Base-by-base conservation (phyloP, 2,329 filamentous ascomycete genomes). In the Fusarium camptoceras region DNA sequence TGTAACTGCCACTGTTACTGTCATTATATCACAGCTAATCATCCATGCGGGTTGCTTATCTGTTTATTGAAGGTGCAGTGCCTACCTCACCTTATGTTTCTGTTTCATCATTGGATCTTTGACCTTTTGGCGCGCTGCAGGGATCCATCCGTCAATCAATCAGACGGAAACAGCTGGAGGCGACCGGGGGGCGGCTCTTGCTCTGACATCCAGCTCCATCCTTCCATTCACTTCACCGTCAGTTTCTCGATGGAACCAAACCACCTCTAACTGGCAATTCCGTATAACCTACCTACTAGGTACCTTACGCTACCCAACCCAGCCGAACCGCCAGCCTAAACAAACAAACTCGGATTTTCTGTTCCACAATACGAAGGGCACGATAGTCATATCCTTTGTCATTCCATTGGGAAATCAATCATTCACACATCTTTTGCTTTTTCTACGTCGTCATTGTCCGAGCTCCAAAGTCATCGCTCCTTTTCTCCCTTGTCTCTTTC, bases 181-280 rank as follows among this genome's bases (percentile, higher is more conserved):
- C 53, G 42, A 68, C 54, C 10, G 34, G 53, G 53, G 59, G 57
- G 67, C 49, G 50, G 49, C 49, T 42, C 34, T 53, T 53, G 50
- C 64, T 71, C 51, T 53, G 58, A 43, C 56, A 39, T 68, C 47
- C 34, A 62, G 46, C 39, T 61, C 43, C 43, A 56, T 64, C 27
- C 48, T 57, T 53, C 64, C 27, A 43, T 58, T 53, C 59, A 63
- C 68, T 65, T 71, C 68, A 72, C 69, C 68, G 68, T 70, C 65
- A 71, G 66, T 71, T 66, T 66, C 47, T 55, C 56, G 57, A 65
- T 60, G 25, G 44, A 43, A 43, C 41, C 34, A 37, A 59, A 59
- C 53, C 48, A 44, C 53, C 54, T 55, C 57, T 31, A 46, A 34
- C 55, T 61, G 31, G 31, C 49, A 54, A 47, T 47, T 58, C 61